phyloP scores from a whole-genome alignment of 176 grass and related monocot genomes.

The Typha latifolia region DNA sequence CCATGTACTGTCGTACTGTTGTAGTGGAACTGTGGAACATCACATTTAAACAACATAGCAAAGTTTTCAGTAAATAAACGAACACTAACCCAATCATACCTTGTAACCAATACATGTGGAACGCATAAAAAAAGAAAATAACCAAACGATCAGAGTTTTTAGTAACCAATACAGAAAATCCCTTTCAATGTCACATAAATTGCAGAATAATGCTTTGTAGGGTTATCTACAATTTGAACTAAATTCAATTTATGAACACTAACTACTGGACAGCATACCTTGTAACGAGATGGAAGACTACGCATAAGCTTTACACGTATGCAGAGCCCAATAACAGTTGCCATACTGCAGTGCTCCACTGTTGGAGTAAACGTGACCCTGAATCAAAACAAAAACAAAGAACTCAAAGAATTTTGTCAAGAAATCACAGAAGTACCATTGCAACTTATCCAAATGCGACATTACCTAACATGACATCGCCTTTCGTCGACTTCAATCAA shows the following conservation, averaged over 20 bases:
- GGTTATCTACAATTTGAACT: too few relatives aligned
- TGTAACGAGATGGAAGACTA: constrained; percentile 83
- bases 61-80: too few relatives aligned
- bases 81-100: too few relatives aligned
- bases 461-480: constrained; percentile 57
- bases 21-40: too few relatives aligned
- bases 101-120: too few relatives aligned
- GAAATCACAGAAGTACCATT: background rate
- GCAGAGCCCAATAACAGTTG: constrained; percentile 92
- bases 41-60: too few relatives aligned
- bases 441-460: background rate
- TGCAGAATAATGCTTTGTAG: too few relatives aligned
- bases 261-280: constrained; percentile 31
- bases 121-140: too few relatives aligned
- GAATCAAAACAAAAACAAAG: constrained; percentile 21
- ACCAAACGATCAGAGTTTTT: too few relatives aligned
- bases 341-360: constrained; percentile 93
- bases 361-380: constrained; percentile 95
- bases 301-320: constrained; percentile 78
- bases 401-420: background rate
- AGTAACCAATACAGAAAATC: too few relatives aligned
- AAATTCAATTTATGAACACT: background rate
- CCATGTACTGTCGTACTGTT: too few relatives aligned
- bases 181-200: too few relatives aligned
- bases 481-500: constrained; percentile 59